Conservation (phyloP, 2,329 filamentous ascomycete species). For the Aspergillus alliaceus region DNA sequence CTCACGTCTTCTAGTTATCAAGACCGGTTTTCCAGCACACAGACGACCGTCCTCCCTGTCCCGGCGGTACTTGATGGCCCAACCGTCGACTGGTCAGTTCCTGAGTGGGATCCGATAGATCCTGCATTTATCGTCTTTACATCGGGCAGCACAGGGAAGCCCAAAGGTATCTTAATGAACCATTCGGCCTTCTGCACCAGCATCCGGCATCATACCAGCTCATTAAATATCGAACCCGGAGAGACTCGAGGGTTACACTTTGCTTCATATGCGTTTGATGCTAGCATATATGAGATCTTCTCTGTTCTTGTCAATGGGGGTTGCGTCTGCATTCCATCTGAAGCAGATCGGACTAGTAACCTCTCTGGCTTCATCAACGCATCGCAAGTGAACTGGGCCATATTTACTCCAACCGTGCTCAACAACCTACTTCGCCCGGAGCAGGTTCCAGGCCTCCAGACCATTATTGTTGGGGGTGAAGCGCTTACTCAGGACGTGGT, state of each 20-base stretch:
- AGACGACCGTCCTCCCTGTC: neutral
- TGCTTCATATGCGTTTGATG: constrained; percentile 52
- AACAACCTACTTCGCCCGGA: constrained; percentile 31
- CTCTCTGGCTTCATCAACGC: constrained; percentile 47
- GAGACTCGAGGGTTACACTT: constrained; percentile 53
- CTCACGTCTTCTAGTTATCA: neutral
- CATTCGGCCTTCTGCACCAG: constrained; percentile 49
- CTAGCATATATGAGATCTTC: constrained; percentile 51
- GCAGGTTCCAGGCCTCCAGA: constrained; percentile 39
- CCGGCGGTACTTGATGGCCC: no score
- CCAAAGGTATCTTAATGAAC: constrained; percentile 14
- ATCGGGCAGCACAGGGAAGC: constrained; percentile 50
- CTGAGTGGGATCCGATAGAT: no score
- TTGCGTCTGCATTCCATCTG: constrained; percentile 54
- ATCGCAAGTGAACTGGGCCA: constrained; percentile 51
- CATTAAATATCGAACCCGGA: neutral
- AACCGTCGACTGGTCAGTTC: no score
- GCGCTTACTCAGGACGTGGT: constrained; percentile 20
- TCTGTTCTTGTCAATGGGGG: constrained; percentile 53
- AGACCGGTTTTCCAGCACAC: neutral
- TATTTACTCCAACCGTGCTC: constrained; percentile 60
- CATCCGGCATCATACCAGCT: constrained; percentile 48
- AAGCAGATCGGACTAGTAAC: constrained; percentile 43
- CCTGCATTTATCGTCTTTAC: constrained; percentile 54
- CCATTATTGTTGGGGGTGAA: constrained; percentile 27